Conservation (phyloP, 495 filamentous ascomycete species). For the Wilcoxina mikolae region DNA sequence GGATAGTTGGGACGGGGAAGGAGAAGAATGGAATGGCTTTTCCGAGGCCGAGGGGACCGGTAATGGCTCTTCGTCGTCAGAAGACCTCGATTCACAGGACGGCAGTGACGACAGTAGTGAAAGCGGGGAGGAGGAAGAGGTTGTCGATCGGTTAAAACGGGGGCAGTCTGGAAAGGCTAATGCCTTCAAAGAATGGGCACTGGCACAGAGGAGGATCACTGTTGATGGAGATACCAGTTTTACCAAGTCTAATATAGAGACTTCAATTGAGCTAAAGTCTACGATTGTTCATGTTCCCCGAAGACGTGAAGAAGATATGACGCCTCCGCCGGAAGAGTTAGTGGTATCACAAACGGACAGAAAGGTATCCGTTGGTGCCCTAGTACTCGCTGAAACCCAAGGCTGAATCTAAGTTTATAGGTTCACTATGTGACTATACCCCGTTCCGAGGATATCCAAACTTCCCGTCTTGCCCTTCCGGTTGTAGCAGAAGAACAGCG, state of each 20-base stretch:
- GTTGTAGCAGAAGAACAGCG: slow-evolving; percentile 91
- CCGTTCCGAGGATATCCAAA: slow-evolving; percentile 58
- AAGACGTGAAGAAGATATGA: slow-evolving; percentile 16
- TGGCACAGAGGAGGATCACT: slow-evolving; percentile 65
- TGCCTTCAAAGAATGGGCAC: slow-evolving; percentile 93
- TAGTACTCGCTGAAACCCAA: not conserved
- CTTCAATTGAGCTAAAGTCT: slow-evolving; percentile 10
- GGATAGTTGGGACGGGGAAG: slow-evolving; percentile 6
- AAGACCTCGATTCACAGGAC: slow-evolving; percentile 24
- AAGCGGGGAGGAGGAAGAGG: slow-evolving; percentile 33
- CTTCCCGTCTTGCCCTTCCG: slow-evolving; percentile 61
- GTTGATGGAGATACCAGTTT: slow-evolving; percentile 27
- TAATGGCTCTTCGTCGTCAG: slow-evolving; percentile 2
- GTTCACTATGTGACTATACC: slow-evolving; percentile 60
- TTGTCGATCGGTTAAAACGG: slow-evolving; percentile 29
- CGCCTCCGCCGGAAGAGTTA: slow-evolving; percentile 21
- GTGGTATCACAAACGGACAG: slow-evolving; percentile 10
- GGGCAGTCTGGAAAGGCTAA: slow-evolving; percentile 29
- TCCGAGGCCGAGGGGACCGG: not conserved
- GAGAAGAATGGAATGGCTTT: slow-evolving; percentile 3
- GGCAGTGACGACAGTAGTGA: slow-evolving; percentile 24
- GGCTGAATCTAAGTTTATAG: slow-evolving; percentile 29
- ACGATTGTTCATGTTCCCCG: slow-evolving; percentile 10
- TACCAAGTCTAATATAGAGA: slow-evolving; percentile 17
- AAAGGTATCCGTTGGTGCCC: slow-evolving; percentile 42